Conservation (phyloP, 164 flowering plant species). For the Vitis amurensis region DNA sequence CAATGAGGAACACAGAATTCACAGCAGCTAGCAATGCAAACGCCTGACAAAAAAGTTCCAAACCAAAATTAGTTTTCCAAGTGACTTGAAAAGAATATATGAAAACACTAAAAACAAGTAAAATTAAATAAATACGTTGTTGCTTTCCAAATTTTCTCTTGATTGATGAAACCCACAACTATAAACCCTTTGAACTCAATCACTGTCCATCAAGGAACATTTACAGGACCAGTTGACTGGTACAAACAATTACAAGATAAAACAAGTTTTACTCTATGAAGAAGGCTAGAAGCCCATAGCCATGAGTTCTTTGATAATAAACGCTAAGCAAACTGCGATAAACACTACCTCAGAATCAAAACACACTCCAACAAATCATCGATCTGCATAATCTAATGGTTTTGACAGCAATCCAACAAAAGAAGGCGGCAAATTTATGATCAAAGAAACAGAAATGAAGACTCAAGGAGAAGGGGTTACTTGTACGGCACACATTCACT, state of each 20-base stretch:
- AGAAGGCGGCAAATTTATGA: neutral
- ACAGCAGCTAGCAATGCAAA: conserved; percentile 12
- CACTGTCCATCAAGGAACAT: neutral
- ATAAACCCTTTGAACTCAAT: neutral
- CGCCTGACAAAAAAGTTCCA: conserved; percentile 24
- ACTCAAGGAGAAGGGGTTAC: conserved; percentile 10
- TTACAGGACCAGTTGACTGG: no score
- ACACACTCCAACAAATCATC: no score
- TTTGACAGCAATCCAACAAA: neutral
- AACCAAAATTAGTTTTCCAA: neutral
- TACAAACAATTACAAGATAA: no score
- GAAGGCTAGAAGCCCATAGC: no score
- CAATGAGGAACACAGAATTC: conserved; percentile 20
- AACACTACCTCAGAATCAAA: no score
- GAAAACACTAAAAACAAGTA: neutral
- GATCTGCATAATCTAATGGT: no score
- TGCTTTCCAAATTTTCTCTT: neutral
- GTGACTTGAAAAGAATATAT: neutral
- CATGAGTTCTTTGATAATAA: no score
- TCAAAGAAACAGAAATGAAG: conserved; percentile 5
- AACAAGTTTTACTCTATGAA: no score
- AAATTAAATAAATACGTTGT: neutral
- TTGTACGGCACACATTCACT: conserved; percentile 34
- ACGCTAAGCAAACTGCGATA: no score
- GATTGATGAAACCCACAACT: neutral